These are phyloP conservation scores for Boletellus sp. DNA, from an alignment of 768 basidiomycete genomes.

Conservation along the genomic window DNA sequence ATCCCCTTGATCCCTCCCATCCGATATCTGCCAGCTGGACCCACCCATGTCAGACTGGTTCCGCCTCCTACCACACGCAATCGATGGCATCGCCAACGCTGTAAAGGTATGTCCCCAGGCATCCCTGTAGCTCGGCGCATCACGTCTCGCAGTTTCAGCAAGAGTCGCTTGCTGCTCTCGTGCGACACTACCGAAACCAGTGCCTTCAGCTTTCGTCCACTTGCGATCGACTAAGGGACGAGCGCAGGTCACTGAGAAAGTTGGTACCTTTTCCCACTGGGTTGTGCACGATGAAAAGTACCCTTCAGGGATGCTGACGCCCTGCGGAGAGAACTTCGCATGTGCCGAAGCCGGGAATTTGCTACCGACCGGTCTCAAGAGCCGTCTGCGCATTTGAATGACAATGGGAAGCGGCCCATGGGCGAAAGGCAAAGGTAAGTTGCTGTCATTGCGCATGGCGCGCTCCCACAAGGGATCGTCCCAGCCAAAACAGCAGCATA, in stretches of 20 bases:
- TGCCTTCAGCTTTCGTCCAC: constrained; percentile 43
- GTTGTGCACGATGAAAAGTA: constrained; percentile 6
- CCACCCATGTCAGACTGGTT: constrained; percentile 84
- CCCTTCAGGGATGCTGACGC: constrained; percentile 45
- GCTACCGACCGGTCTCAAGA: constrained; percentile 23
- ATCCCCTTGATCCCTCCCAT: background rate
- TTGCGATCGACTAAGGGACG: constrained; percentile 33
- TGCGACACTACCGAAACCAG: constrained; percentile 58
- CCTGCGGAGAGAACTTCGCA: constrained; percentile 47
- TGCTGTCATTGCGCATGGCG: background rate
- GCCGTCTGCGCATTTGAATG: constrained; percentile 42
- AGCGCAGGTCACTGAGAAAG: constrained; percentile 53
- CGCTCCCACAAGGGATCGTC: background rate
- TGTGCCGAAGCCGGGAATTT: constrained; percentile 38
- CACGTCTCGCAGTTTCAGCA: constrained; percentile 64
- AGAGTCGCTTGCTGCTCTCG: constrained; percentile 65
- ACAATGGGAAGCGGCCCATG: constrained; percentile 66
- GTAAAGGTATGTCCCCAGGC: constrained; percentile 48
- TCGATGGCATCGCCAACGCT: constrained; percentile 65
- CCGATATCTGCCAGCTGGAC: constrained; percentile 55
- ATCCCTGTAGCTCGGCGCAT: background rate
- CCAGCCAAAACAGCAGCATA: constrained; percentile 19
- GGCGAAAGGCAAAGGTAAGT: constrained; percentile 42
- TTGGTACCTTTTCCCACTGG: constrained; percentile 21
- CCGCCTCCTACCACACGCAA: constrained; percentile 51